Evolutionary conservation across 148 eudicot genomes (phyloP).

Genomic region (Salicornia ramosissima): DNA sequence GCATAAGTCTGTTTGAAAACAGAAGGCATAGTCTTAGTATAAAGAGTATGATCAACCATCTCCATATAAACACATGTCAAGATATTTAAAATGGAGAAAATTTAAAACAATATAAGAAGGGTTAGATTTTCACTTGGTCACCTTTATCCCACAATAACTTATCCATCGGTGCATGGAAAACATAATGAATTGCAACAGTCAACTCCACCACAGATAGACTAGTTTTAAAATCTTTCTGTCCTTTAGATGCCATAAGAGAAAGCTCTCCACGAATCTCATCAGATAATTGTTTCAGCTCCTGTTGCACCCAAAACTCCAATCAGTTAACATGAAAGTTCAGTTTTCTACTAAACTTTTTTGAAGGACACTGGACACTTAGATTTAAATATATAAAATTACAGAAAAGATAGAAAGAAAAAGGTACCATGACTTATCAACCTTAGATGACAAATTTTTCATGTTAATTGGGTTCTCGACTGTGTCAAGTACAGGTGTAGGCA

Average conservation of each 20-base stretch:
- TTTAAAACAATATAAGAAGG: neutral
- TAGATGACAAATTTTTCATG: conserved; percentile 70
- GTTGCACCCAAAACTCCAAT: conserved; percentile 28
- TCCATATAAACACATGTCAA: neutral
- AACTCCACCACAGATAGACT: conserved; percentile 79
- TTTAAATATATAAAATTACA: neutral
- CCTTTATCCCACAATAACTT: conserved; percentile 85
- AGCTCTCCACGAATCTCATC: conserved; percentile 76
- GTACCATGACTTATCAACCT: conserved; percentile 55
- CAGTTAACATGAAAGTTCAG: conserved; percentile 10
- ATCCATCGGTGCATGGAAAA: conserved; percentile 82
- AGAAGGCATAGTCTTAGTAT: conserved; percentile 12
- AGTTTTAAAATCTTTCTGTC: conserved; percentile 42
- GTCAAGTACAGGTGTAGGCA: conserved; percentile 81
- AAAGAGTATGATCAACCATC: neutral
- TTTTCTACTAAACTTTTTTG: neutral
- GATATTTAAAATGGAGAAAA: neutral
- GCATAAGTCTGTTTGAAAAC: conserved; percentile 57
- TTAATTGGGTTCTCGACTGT: conserved; percentile 73
- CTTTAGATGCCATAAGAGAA: conserved; percentile 43
- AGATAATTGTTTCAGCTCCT: conserved; percentile 80
- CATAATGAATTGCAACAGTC: conserved; percentile 82
- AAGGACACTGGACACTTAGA: neutral
- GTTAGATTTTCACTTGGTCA: conserved; percentile 55
- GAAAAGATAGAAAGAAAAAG: conserved; percentile 29